phyloP scores from a whole-genome alignment of 2,329 filamentous ascomycete species.

The Didymella pinodella region DNA sequence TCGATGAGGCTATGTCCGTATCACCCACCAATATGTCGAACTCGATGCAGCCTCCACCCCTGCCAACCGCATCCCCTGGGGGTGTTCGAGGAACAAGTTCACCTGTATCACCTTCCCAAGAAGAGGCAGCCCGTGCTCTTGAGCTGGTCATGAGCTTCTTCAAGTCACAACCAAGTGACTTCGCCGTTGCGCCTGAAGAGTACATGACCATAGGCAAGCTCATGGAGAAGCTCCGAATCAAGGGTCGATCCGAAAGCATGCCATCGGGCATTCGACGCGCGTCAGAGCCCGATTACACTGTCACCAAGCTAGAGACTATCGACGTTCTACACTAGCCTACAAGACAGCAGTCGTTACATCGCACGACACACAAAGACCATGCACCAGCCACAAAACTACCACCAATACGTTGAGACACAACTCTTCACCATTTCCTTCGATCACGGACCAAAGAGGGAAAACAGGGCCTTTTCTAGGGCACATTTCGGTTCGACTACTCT shows the following conservation, averaged over 20 bases:
- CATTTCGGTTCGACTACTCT: constrained; percentile 23
- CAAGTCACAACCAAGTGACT: constrained; percentile 71
- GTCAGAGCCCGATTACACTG: constrained; percentile 45
- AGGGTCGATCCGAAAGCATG: constrained; percentile 57
- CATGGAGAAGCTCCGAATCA: constrained; percentile 83
- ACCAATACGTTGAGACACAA: constrained; percentile 11
- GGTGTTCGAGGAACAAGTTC: constrained; percentile 43
- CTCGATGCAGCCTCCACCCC: constrained; percentile 57
- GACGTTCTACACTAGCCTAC: constrained; percentile 40
- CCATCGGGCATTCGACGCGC: constrained; percentile 45
- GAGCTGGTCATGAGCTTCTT: constrained; percentile 85
- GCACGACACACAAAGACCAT: constrained; percentile 14
- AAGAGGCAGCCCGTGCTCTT: constrained; percentile 83
- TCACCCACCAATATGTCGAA: constrained; percentile 48
- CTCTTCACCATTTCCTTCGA: constrained; percentile 7
- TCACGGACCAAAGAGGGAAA: constrained; percentile 9
- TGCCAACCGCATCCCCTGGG: constrained; percentile 50
- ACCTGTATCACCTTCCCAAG: constrained; percentile 73
- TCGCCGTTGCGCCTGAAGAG: constrained; percentile 79
- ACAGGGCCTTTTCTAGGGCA: neutral
- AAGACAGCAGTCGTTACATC: constrained; percentile 20
- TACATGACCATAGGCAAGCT: constrained; percentile 80
- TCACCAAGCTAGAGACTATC: constrained; percentile 42
- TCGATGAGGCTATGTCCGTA: constrained; percentile 53
- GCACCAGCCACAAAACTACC: constrained; percentile 21